Percentiles rank a stretch among this genome's conserved stretches.
These are phyloP conservation scores for Pontederia crassipes DNA, from an alignment of 176 grass and related monocot species.

Conservation along the genomic window DNA sequence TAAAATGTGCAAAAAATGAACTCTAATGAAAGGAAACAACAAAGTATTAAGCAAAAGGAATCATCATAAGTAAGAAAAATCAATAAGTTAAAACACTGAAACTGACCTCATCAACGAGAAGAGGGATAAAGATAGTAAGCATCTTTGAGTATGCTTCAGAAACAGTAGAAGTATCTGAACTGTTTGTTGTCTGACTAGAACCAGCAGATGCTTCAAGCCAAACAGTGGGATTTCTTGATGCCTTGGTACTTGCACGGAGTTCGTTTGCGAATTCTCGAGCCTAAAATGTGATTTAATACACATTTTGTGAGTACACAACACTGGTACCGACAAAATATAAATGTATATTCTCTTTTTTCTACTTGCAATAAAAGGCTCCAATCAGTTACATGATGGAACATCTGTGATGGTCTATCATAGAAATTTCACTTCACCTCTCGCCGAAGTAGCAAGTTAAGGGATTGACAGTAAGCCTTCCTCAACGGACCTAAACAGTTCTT, in stretches of 20 bases:
- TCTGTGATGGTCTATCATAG: neutral
- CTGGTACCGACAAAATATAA: neutral
- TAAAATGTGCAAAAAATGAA: slow-evolving; percentile 99
- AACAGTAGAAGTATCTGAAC: slow-evolving; percentile 73
- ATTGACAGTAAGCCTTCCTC: slow-evolving; percentile 93
- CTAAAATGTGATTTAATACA: slow-evolving; percentile 20
- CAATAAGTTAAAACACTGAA: slow-evolving; percentile 20
- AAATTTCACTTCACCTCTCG: slow-evolving; percentile 64
- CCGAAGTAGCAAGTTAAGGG: slow-evolving; percentile 93
- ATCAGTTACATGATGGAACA: neutral
- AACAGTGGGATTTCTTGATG: slow-evolving; percentile 66
- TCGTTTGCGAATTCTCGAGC: slow-evolving; percentile 98
- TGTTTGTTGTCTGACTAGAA: slow-evolving; percentile 44
- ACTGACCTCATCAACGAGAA: slow-evolving; percentile 92
- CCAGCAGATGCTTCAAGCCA: slow-evolving; percentile 79
- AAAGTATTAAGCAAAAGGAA: slow-evolving; percentile 9
- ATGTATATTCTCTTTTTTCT: neutral
- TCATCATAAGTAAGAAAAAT: slow-evolving; percentile 6
- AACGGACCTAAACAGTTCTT: slow-evolving; percentile 77
- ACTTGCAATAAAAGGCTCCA: neutral
- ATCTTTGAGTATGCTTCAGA: slow-evolving; percentile 99
- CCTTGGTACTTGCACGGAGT: slow-evolving; percentile 89
- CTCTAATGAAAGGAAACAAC: slow-evolving; percentile 40
- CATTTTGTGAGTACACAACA: neutral
- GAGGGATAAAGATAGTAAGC: slow-evolving; percentile 98